Conservation (phyloP, 2,329 filamentous ascomycete genomes). For the Coccinonectria pachysandricola region DNA sequence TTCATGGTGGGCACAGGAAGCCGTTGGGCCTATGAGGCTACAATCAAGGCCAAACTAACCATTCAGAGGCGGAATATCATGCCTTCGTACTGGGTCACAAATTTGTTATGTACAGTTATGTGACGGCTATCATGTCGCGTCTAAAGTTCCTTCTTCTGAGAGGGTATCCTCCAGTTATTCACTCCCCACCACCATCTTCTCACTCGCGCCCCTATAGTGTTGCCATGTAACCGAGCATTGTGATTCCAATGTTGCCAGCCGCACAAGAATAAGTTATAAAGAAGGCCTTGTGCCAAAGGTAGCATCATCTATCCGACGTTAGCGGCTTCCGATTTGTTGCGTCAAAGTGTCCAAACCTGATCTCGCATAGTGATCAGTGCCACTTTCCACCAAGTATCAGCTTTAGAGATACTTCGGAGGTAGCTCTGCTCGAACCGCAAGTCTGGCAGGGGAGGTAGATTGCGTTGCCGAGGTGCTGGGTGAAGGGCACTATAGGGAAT, state of each 20-base stretch:
- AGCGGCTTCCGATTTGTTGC: background rate
- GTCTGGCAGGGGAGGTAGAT: slow-evolving; percentile 65
- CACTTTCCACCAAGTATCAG: slow-evolving; percentile 70
- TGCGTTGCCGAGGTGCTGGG: slow-evolving; percentile 35
- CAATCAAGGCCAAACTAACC: no score
- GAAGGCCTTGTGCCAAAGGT: slow-evolving; percentile 74
- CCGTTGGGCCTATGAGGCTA: no score
- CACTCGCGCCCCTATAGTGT: slow-evolving; percentile 63
- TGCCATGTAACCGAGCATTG: slow-evolving; percentile 65
- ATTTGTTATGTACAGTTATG: no score
- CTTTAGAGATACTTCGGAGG: slow-evolving; percentile 72
- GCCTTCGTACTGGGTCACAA: no score
- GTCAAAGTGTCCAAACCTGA: slow-evolving; percentile 48
- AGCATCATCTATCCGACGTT: slow-evolving; percentile 55
- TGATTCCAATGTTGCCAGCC: slow-evolving; percentile 91
- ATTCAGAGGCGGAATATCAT: no score
- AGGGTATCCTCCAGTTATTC: slow-evolving; percentile 77
- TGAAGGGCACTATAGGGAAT: slow-evolving; percentile 57
- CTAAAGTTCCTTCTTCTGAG: slow-evolving; percentile 8
- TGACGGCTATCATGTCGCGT: no score
- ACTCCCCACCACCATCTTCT: slow-evolving; percentile 92
- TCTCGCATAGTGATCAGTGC: slow-evolving; percentile 78
- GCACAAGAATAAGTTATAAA: slow-evolving; percentile 77
- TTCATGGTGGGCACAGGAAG: no score
- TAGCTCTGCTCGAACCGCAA: slow-evolving; percentile 98